phyloP scores from a whole-genome alignment of 2,329 filamentous ascomycete species.

The Neonectria punicea region DNA sequence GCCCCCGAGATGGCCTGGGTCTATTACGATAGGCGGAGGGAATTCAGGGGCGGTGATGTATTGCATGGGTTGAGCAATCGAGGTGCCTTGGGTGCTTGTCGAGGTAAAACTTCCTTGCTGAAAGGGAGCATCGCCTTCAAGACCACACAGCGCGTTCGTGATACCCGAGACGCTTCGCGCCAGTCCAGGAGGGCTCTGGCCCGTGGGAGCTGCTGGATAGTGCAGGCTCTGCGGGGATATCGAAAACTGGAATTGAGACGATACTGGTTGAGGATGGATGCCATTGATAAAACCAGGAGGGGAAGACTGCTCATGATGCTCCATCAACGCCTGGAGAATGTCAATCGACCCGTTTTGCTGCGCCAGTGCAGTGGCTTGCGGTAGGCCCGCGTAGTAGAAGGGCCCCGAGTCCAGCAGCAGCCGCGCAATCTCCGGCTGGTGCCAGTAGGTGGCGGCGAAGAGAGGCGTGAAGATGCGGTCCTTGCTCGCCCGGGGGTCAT shows the following conservation, averaged over 20 bases:
- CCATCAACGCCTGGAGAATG: constrained; percentile 33
- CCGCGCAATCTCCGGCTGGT: constrained; percentile 36
- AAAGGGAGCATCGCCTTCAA: neutral
- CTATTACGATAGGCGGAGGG: neutral
- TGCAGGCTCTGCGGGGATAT: constrained; percentile 15
- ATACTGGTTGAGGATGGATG: constrained; percentile 22
- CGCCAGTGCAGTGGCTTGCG: constrained; percentile 39
- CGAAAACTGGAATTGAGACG: constrained; percentile 11
- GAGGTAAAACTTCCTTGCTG: constrained; percentile 4
- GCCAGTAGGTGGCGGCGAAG: constrained; percentile 43
- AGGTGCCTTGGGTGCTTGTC: neutral
- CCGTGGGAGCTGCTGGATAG: neutral
- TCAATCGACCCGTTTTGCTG: constrained; percentile 25
- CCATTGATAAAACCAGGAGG: constrained; percentile 19
- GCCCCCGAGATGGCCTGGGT: neutral
- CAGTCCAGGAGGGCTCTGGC: neutral
- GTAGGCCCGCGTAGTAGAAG: constrained; percentile 31
- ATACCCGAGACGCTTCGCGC: constrained; percentile 31
- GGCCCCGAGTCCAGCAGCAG: constrained; percentile 34
- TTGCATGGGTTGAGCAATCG: neutral
- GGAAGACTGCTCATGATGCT: constrained; percentile 9
- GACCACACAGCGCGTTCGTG: constrained; percentile 23
- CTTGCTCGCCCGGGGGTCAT: constrained; percentile 12
- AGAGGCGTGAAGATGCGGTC: constrained; percentile 43
- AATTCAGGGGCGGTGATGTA: neutral